phyloP scores from a whole-genome alignment of 2,329 filamentous ascomycete genomes.

The Massarina eburnea region DNA sequence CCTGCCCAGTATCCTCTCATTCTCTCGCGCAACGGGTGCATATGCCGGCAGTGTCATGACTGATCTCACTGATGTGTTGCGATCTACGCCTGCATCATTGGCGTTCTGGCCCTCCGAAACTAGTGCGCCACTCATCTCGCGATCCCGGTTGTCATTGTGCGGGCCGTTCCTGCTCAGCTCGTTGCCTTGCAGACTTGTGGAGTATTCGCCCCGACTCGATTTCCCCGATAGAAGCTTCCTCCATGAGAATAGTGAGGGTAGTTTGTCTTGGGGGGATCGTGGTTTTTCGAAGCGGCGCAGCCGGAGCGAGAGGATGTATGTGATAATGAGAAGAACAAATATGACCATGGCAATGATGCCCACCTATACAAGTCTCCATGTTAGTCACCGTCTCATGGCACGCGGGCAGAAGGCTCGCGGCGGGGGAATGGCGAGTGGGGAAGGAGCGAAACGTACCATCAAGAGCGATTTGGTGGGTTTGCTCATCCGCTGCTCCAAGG shows the following conservation, averaged over 20 bases:
- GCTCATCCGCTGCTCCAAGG: slow-evolving; percentile 23
- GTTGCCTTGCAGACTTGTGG: slow-evolving; percentile 37
- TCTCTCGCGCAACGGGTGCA: slow-evolving; percentile 68
- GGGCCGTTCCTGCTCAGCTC: slow-evolving; percentile 25
- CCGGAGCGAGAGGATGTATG: slow-evolving; percentile 31
- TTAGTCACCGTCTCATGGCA: slow-evolving; percentile 9
- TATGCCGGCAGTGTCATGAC: slow-evolving; percentile 93
- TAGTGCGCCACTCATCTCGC: slow-evolving; percentile 33
- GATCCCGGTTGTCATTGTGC: slow-evolving; percentile 17
- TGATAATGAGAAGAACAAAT: slow-evolving; percentile 36
- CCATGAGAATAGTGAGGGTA: slow-evolving; percentile 37
- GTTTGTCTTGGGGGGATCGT: slow-evolving; percentile 21
- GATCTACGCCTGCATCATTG: slow-evolving; percentile 58
- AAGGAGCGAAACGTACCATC: slow-evolving; percentile 25
- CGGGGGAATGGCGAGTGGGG: not conserved
- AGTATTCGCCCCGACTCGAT: slow-evolving; percentile 34
- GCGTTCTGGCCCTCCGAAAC: slow-evolving; percentile 31
- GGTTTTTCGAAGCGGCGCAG: slow-evolving; percentile 20
- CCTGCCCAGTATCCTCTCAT: slow-evolving; percentile 79
- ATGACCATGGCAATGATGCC: slow-evolving; percentile 29
- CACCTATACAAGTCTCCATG: slow-evolving; percentile 19
- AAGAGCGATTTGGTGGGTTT: slow-evolving; percentile 27
- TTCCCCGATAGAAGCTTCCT: slow-evolving; percentile 29
- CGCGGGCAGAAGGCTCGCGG: not conserved
- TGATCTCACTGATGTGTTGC: slow-evolving; percentile 85